A percentile compares a stretch with the other conserved stretches of the same genome.
phyloP scores from a whole-genome alignment of 495 filamentous ascomycete genomes.

The Darksidea phi region DNA sequence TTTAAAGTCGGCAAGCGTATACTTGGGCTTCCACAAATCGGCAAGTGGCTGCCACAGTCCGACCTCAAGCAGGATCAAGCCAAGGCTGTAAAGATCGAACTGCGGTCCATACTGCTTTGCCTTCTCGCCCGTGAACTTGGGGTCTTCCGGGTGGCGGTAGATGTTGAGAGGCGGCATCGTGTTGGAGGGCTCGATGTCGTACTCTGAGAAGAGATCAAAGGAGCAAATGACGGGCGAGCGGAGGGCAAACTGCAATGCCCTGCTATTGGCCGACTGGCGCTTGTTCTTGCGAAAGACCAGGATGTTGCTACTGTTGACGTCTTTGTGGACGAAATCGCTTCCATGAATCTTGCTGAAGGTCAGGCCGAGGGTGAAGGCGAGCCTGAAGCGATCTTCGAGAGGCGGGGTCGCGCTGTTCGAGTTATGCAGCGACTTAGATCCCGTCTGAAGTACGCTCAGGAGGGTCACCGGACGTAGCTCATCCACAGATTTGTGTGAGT shows the following conservation, averaged over 20 bases:
- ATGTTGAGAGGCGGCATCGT: slow-evolving; percentile 54
- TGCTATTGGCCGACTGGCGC: slow-evolving; percentile 31
- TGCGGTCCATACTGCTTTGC: slow-evolving; percentile 44
- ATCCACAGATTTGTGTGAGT: slow-evolving; percentile 49
- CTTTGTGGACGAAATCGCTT: slow-evolving; percentile 73
- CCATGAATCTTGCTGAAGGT: slow-evolving; percentile 74
- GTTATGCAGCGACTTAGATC: slow-evolving; percentile 47
- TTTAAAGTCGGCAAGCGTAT: slow-evolving; percentile 63
- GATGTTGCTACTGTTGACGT: slow-evolving; percentile 76
- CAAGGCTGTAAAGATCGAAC: slow-evolving; percentile 82
- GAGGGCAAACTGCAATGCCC: slow-evolving; percentile 45
- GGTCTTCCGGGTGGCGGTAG: slow-evolving; percentile 70
- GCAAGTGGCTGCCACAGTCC: slow-evolving; percentile 83
- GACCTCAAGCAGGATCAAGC: slow-evolving; percentile 79
- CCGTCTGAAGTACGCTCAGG: slow-evolving; percentile 57
- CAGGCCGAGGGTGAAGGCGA: slow-evolving; percentile 76
- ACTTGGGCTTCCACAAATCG: slow-evolving; percentile 65
- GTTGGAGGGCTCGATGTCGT: slow-evolving; percentile 52
- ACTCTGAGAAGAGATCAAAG: slow-evolving; percentile 75
- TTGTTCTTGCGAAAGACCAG: slow-evolving; percentile 65
- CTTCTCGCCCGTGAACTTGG: slow-evolving; percentile 30
- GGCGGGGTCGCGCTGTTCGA: slow-evolving; percentile 50
- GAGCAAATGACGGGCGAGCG: slow-evolving; percentile 74
- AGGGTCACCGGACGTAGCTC: slow-evolving; percentile 51
- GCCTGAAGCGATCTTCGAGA: slow-evolving; percentile 77